These are phyloP conservation scores for Boletus patriciae DNA, from an alignment of 768 basidiomycete species.

Conservation along the genomic window DNA sequence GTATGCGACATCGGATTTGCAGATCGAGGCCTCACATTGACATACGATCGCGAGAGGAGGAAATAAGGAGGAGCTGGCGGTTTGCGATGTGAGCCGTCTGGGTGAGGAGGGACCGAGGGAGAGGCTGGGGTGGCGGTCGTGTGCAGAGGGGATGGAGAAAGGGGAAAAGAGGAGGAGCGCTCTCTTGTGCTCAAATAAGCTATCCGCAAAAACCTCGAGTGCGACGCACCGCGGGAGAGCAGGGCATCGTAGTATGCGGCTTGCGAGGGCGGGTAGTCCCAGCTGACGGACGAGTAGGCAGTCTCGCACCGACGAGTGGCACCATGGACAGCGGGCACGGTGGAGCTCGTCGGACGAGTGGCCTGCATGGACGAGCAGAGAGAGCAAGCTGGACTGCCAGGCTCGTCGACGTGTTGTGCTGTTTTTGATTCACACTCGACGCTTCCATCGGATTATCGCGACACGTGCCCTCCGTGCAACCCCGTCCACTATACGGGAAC, in stretches of 20 bases:
- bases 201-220: constrained; percentile 29
- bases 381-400: not conserved
- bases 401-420: not conserved
- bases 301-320: constrained; percentile 11
- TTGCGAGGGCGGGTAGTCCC: constrained; percentile 23
- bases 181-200: constrained; percentile 19
- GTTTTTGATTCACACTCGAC: constrained; percentile 16
- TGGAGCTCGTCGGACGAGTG: no score
- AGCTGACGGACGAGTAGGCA: constrained; percentile 14
- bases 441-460: constrained; percentile 25
- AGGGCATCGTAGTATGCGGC: constrained; percentile 20
- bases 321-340: constrained; percentile 13
- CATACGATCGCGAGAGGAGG: constrained; percentile 5
- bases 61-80: not conserved
- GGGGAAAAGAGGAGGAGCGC: not conserved
- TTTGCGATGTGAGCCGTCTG: not conserved
- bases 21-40: constrained; percentile 2
- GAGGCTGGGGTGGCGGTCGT: no score
- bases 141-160: not conserved
- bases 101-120: no score
- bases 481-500: no score
- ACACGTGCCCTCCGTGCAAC: constrained; percentile 12
- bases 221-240: constrained; percentile 27
- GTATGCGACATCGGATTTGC: constrained; percentile 5
- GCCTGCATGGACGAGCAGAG: no score